phyloP scores from a whole-genome alignment of 495 filamentous ascomycete species.

The Melanomma pulvis-pyrius region DNA sequence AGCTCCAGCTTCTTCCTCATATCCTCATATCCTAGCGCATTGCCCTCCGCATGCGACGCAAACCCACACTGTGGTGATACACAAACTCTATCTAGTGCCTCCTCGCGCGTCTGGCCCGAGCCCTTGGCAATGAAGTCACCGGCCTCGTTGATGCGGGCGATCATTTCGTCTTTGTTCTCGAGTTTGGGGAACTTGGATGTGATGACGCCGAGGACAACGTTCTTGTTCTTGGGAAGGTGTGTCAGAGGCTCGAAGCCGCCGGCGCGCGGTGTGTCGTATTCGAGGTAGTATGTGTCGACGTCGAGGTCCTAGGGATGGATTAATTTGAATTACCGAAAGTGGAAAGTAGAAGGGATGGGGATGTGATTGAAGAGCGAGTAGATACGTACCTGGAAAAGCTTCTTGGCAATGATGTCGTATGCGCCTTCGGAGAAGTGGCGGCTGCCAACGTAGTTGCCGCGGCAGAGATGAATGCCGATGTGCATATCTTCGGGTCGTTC shows the following conservation, averaged over 20 bases:
- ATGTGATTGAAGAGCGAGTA: background rate
- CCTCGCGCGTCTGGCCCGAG: slow-evolving; percentile 42
- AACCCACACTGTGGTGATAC: slow-evolving; percentile 71
- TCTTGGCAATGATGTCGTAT: slow-evolving; percentile 68
- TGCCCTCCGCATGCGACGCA: slow-evolving; percentile 65
- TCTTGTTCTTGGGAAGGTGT: slow-evolving; percentile 64
- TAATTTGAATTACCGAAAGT: background rate
- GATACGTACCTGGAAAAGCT: slow-evolving; percentile 55
- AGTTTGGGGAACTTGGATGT: slow-evolving; percentile 66
- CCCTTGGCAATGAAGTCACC: slow-evolving; percentile 62
- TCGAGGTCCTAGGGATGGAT: slow-evolving; percentile 53
- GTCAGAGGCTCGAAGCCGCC: slow-evolving; percentile 68
- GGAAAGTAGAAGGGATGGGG: background rate
- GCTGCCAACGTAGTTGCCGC: slow-evolving; percentile 60
- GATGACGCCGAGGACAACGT: slow-evolving; percentile 67
- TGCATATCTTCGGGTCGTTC: slow-evolving; percentile 60
- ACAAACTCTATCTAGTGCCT: slow-evolving; percentile 62
- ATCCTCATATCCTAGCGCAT: slow-evolving; percentile 62
- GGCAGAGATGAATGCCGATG: slow-evolving; percentile 67
- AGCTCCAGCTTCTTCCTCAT: slow-evolving; percentile 58
- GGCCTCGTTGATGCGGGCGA: slow-evolving; percentile 60
- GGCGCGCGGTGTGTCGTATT: slow-evolving; percentile 68
- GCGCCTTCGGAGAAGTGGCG: slow-evolving; percentile 67
- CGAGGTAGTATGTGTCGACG: slow-evolving; percentile 69
- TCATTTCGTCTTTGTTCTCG: slow-evolving; percentile 64